Evolutionary conservation across 2,329 filamentous ascomycete genomes (phyloP).

Genomic region (Aspergillus phoenicis): DNA sequence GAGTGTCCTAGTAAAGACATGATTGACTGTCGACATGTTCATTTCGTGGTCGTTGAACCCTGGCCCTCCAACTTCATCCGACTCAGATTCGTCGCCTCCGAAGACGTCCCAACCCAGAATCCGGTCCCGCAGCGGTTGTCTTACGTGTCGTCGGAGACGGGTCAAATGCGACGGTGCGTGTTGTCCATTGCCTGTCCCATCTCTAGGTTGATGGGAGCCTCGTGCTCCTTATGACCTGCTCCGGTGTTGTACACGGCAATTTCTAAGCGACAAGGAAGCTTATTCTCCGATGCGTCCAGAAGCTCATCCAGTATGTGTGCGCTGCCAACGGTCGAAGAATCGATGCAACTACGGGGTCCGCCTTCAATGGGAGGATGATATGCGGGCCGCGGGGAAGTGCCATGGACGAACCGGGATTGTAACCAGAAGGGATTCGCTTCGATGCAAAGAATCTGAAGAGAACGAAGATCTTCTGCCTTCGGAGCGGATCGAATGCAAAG

Average conservation of each 20-base stretch:
- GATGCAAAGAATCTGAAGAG: background rate
- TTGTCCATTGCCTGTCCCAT: background rate
- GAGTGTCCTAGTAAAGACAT: background rate
- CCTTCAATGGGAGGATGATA: conserved; percentile 12
- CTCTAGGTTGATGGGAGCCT: background rate
- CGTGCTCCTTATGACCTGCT: too few species aligned
- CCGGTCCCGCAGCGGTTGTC: conserved; percentile 9
- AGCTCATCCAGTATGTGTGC: conserved; percentile 7
- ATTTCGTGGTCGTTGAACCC: conserved; percentile 6
- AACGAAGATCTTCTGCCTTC: background rate
- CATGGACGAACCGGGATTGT: conserved; percentile 10
- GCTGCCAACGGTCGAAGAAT: conserved; percentile 8
- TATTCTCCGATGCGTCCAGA: background rate
- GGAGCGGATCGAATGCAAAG: conserved; percentile 2
- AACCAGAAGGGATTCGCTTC: background rate
- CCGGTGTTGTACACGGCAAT: background rate
- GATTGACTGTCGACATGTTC: background rate
- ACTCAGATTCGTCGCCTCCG: background rate
- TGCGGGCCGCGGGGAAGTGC: conserved; percentile 11
- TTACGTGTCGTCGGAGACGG: conserved; percentile 12
- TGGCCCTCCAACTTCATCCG: background rate
- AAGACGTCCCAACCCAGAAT: background rate
- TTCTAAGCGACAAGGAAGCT: background rate
- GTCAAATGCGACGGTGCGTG: conserved; percentile 12
- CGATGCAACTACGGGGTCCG: conserved; percentile 5